Percentiles rank a stretch among this genome's conserved stretches.
phyloP scores from a whole-genome alignment of 2,329 filamentous ascomycete genomes.

The Colletotrichum lindemuthianum region DNA sequence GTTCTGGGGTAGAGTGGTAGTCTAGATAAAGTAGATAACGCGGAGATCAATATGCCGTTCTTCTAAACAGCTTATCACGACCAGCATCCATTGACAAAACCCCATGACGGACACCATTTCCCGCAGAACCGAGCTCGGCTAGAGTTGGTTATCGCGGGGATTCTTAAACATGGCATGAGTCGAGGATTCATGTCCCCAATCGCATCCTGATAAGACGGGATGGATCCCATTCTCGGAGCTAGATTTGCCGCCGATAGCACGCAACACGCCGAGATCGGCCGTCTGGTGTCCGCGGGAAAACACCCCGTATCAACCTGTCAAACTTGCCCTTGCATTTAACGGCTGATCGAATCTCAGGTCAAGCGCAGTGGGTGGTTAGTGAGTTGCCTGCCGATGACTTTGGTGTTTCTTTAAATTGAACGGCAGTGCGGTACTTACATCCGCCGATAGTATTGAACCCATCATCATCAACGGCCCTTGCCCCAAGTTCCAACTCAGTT shows the following conservation, averaged over 20 bases:
- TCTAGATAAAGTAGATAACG: slow-evolving; percentile 24
- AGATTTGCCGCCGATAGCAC: slow-evolving; percentile 19
- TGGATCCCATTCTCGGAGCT: slow-evolving; percentile 4
- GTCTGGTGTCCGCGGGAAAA: slow-evolving; percentile 28
- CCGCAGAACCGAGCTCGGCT: slow-evolving; percentile 8
- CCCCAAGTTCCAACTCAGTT: no score
- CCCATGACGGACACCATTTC: slow-evolving; percentile 6
- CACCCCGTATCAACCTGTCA: slow-evolving; percentile 2
- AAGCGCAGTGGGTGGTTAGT: not conserved
- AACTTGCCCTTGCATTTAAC: slow-evolving; percentile 19
- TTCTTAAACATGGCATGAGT: slow-evolving; percentile 3
- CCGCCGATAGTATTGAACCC: not conserved
- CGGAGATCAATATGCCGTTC: not conserved
- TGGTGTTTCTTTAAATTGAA: not conserved
- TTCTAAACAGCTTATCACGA: slow-evolving; percentile 9
- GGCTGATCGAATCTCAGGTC: slow-evolving; percentile 15
- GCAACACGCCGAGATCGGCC: slow-evolving; percentile 27
- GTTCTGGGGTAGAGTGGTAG: not conserved
- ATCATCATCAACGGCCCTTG: no score
- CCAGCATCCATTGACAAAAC: slow-evolving; percentile 3
- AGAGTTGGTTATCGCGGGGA: slow-evolving; percentile 21
- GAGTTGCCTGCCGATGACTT: slow-evolving; percentile 1
- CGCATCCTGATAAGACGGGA: slow-evolving; percentile 19
- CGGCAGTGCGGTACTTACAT: slow-evolving; percentile 12
- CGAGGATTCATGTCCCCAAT: not conserved